Percentiles rank a stretch among this genome's conserved stretches.
Conservation (phyloP, 1,284 basidiomycete species). For the Rhodotorula sp. region DNA sequence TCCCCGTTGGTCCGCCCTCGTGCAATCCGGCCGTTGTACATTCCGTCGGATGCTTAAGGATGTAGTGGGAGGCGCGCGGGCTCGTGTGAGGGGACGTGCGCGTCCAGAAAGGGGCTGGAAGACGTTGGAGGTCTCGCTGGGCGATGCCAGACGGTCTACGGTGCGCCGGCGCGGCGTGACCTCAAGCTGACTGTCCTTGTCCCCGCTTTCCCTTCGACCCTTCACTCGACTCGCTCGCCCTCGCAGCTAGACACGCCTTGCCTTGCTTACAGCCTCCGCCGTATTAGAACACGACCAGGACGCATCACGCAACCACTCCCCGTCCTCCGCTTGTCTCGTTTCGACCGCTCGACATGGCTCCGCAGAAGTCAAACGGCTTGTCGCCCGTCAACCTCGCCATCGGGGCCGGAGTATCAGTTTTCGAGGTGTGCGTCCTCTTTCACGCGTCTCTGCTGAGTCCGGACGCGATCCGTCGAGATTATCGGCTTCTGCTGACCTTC, state of each 20-base stretch:
- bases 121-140: neutral
- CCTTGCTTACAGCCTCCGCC: no score
- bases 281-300: no score
- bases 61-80: no score
- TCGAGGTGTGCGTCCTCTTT: conserved; percentile 25
- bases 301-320: neutral
- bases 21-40: neutral
- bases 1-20: neutral
- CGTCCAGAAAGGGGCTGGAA: neutral
- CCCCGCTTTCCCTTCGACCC: no score
- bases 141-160: no score
- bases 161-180: no score
- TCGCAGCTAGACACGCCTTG: neutral
- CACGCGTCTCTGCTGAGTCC: neutral
- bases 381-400: conserved; percentile 23
- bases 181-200: no score
- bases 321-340: neutral
- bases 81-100: neutral
- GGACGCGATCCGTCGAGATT: neutral
- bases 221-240: neutral
- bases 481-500: neutral
- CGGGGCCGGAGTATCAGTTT: conserved; percentile 28
- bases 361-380: neutral
- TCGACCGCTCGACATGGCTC: neutral
- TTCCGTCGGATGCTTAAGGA: no score